Percentiles rank a stretch among this genome's conserved stretches.
Conservation (phyloP, 139 green algal genomes). For the Chlorella sp. region DNA sequence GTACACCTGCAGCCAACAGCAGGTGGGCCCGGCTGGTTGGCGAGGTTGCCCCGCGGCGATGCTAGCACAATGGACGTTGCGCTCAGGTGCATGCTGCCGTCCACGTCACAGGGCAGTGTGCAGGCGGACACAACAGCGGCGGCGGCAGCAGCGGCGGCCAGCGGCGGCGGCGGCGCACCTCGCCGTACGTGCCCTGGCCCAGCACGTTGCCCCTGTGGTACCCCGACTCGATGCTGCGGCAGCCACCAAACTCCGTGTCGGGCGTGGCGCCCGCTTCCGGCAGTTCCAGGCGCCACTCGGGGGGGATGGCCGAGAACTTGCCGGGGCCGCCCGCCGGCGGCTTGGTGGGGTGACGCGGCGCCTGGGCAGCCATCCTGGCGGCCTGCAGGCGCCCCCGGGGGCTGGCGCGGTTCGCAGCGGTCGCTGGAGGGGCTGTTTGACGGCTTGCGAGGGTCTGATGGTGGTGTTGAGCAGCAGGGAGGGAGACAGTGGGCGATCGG, state of each 20-base stretch:
- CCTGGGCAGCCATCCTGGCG: too few species aligned
- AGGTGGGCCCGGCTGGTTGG: neutral
- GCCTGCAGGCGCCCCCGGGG: too few species aligned
- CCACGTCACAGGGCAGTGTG: neutral
- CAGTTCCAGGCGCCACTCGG: constrained; percentile 65
- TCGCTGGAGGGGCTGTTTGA: too few species aligned
- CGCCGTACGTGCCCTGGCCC: constrained; percentile 88
- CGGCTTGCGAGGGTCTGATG: too few species aligned
- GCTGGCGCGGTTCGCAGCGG: too few species aligned
- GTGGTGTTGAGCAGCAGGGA: too few species aligned
- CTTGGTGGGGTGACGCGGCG: too few species aligned
- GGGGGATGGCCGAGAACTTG: constrained; percentile 26
- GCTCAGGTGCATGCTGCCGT: neutral
- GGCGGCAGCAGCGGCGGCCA: neutral
- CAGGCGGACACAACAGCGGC: neutral
- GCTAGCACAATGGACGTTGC: neutral
- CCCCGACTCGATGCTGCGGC: constrained; percentile 65
- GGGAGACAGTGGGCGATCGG: too few species aligned
- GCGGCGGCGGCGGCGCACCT: constrained; percentile 48
- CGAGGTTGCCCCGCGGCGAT: neutral
- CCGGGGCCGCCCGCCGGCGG: neutral
- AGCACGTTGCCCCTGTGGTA: constrained; percentile 76
- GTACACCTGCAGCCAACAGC: constrained; percentile 39
- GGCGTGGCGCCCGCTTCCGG: constrained; percentile 34
- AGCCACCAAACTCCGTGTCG: constrained; percentile 69